These are phyloP conservation scores for Marasmius oreades DNA, from an alignment of 1,284 basidiomycete genomes.

Conservation along the genomic window DNA sequence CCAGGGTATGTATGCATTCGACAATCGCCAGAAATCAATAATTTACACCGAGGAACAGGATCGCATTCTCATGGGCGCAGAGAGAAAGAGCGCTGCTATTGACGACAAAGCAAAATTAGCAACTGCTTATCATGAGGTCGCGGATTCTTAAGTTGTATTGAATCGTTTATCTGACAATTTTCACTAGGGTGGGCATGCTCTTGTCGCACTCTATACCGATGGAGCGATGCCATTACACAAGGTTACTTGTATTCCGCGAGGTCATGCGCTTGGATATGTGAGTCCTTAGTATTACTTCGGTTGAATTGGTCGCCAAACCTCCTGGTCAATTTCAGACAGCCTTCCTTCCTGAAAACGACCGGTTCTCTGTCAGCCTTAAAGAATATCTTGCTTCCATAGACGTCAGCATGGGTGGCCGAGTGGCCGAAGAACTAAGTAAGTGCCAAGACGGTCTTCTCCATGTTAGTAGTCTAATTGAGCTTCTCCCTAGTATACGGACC, in stretches of 20 bases:
- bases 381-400: slow-evolving; percentile 82
- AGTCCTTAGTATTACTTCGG: slow-evolving; percentile 28
- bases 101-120: slow-evolving; percentile 81
- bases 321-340: slow-evolving; percentile 57
- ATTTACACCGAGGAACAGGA: slow-evolving; percentile 44
- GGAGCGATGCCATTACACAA: slow-evolving; percentile 95
- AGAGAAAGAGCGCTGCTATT: slow-evolving; percentile 85
- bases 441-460: slow-evolving; percentile 12
- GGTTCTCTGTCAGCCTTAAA: slow-evolving; percentile 64
- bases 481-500: slow-evolving; percentile 71
- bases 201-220: slow-evolving; percentile 87
- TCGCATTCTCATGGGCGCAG: slow-evolving; percentile 93
- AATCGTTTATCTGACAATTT: slow-evolving; percentile 14
- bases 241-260: slow-evolving; percentile 93
- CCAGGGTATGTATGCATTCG: slow-evolving; percentile 53
- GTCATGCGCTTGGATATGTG: slow-evolving; percentile 86
- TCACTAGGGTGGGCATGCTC: slow-evolving; percentile 82
- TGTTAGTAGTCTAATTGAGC: slow-evolving; percentile 1
- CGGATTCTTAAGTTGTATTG: slow-evolving; percentile 11
- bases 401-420: slow-evolving; percentile 89
- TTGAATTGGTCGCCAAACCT: slow-evolving; percentile 5
- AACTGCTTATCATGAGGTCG: slow-evolving; percentile 93
- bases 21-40: slow-evolving; percentile 1
- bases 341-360: slow-evolving; percentile 82
- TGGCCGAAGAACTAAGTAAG: slow-evolving; percentile 87